phyloP scores from a whole-genome alignment of 192 early-diverging fungal species.

The Entomortierella chlamydospora region DNA sequence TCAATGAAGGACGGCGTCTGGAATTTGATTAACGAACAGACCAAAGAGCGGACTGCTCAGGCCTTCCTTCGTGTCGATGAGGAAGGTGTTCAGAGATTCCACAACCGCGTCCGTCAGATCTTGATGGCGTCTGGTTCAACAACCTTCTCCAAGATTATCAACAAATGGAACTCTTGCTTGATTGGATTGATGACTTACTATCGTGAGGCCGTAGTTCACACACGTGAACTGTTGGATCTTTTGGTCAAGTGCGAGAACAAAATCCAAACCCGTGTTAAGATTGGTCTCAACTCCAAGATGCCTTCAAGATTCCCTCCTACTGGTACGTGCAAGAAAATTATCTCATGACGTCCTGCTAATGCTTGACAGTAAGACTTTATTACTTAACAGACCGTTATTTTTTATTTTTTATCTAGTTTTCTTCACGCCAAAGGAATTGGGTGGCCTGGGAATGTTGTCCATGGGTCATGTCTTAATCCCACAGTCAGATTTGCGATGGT shows the following conservation, averaged over 20 bases:
- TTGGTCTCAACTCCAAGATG: slow-evolving; percentile 99
- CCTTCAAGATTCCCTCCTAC: slow-evolving; percentile 96
- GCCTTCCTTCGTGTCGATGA: slow-evolving; percentile 98
- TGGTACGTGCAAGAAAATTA: slow-evolving; percentile 17
- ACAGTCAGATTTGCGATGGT: slow-evolving; percentile 96
- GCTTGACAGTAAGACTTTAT: not conserved
- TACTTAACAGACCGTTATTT: not conserved
- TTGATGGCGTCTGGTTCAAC: slow-evolving; percentile 98
- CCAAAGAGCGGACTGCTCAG: slow-evolving; percentile 98
- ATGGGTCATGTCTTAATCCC: slow-evolving; percentile 99
- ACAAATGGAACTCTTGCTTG: slow-evolving; percentile 93
- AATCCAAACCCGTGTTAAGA: slow-evolving; percentile 99
- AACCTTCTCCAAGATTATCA: slow-evolving; percentile 98
- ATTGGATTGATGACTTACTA: slow-evolving; percentile 99
- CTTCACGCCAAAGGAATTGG: slow-evolving; percentile 91
- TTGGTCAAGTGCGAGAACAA: slow-evolving; percentile 99
- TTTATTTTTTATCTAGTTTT: slow-evolving; percentile 27
- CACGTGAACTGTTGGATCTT: slow-evolving; percentile 95
- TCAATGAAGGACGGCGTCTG: slow-evolving; percentile 89
- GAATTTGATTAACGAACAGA: slow-evolving; percentile 97
- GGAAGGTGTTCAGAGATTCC: slow-evolving; percentile 90
- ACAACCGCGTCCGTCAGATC: slow-evolving; percentile 97
- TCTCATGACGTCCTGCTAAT: slow-evolving; percentile 10
- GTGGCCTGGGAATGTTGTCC: slow-evolving; percentile 97
- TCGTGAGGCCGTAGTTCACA: slow-evolving; percentile 98